phyloP scores from a whole-genome alignment of 2,329 filamentous ascomycete genomes.

The Scedosporium aurantiacum region DNA sequence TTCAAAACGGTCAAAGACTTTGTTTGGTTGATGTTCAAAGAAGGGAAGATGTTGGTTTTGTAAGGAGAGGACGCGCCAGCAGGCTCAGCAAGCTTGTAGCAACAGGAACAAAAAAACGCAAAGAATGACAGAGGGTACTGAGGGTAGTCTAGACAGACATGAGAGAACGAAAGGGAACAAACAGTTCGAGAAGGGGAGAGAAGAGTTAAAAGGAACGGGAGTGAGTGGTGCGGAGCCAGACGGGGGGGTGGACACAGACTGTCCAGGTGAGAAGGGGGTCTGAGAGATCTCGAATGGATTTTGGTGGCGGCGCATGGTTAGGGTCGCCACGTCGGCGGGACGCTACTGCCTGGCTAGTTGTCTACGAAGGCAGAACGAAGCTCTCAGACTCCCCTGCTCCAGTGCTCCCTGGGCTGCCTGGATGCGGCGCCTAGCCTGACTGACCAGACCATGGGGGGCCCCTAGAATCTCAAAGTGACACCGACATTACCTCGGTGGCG shows the following conservation, averaged over 20 bases:
- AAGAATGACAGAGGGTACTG: neutral
- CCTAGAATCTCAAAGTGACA: neutral
- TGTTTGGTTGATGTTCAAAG: neutral
- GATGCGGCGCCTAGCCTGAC: neutral
- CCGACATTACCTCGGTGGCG: neutral
- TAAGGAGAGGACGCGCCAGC: constrained; percentile 5
- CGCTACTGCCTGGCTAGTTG: no score
- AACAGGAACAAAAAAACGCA: neutral
- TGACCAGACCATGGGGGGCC: neutral
- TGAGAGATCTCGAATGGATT: neutral
- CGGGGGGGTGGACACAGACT: neutral
- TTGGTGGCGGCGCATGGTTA: neutral
- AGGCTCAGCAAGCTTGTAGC: neutral
- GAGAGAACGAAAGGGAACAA: neutral
- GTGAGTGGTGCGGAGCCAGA: neutral
- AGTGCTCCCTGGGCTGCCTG: no score
- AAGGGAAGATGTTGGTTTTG: neutral
- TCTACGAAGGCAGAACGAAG: no score
- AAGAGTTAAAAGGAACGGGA: neutral
- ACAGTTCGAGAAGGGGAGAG: neutral
- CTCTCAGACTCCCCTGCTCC: no score
- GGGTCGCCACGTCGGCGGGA: neutral
- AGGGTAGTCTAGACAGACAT: neutral
- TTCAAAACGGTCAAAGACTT: neutral
- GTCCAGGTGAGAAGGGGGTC: neutral